Base-by-base conservation (phyloP, 805 yeast species). In the Kregervanrija delftensis region DNA sequence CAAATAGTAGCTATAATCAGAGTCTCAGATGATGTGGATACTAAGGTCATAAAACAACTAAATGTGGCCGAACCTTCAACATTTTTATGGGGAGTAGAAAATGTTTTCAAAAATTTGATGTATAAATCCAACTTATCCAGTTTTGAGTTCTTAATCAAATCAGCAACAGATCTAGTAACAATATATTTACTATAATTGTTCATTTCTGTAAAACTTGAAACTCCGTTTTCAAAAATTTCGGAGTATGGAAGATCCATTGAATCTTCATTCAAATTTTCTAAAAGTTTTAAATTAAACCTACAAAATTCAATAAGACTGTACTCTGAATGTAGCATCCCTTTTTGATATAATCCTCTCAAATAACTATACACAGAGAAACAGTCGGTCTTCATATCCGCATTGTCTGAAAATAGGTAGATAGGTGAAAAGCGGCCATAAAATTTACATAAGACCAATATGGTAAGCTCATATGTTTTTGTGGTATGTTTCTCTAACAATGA, bases 291-390 rank as follows among this genome's bases (percentile, higher is more conserved):
- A 6, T 68, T 46, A 3, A 76, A 56, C 11, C 51, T 52, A 3
- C 70, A 55, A 15, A 72, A 59, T 16, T 58, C 61, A 1, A 53
- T 17, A 3, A 55, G 50, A 1, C 75, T 63, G 2, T 17, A 15
- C 16, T 64, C 69, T 0, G 78, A 72, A 41, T 64, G 53, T 11
- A 79, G 59, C 40, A 74, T 58, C 3, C 59, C 53, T 31, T 68
- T 74, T 1, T 64, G 60, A 4, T 69, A 67, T 40, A 79, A 61
- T 13, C 60, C 52, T 3, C 65, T 35, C 8, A 78, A 48, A 71
- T 77, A 81, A 1, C 62, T 56, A 35, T 69, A 62, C 14, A 81
- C 67, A 50, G 79, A 84, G 33, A 53, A 55, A 37, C 71, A 69
- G 40, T 77, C 82, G 3, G 64, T 64, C 14, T 56, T 49, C 8